Conservation (phyloP, 2,329 filamentous ascomycete species). For the Epichloe bromicola region DNA sequence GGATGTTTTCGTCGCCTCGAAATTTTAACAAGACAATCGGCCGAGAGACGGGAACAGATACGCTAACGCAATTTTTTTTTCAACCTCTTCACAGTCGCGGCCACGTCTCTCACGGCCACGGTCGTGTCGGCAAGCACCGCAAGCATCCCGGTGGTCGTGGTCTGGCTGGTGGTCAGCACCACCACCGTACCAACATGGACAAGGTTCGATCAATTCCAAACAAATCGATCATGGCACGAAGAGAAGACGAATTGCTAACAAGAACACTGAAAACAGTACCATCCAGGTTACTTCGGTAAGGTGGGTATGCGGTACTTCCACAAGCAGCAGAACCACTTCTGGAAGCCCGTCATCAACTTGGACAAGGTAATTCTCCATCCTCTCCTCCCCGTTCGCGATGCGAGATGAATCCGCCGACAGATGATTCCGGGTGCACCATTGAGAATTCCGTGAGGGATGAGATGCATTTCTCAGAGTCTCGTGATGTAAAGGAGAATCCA, state of each 20-base stretch:
- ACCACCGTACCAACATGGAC: constrained; percentile 51
- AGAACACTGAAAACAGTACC: constrained; percentile 47
- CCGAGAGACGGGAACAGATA: background rate
- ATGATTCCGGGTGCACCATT: background rate
- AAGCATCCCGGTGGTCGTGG: constrained; percentile 77
- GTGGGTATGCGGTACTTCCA: constrained; percentile 95
- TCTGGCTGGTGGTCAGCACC: constrained; percentile 97
- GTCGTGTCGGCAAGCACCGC: constrained; percentile 97
- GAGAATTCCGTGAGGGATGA: background rate
- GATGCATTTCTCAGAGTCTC: background rate
- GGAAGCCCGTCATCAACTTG: constrained; percentile 97
- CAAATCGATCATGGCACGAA: background rate
- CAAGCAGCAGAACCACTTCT: constrained; percentile 89
- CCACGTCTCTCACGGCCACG: constrained; percentile 96
- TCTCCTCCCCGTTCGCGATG: constrained; percentile 1
- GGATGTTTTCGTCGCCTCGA: background rate
- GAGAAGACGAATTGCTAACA: constrained; percentile 14
- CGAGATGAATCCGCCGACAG: background rate
- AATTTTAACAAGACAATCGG: background rate
- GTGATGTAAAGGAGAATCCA: too few relatives aligned
- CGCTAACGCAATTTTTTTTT: background rate
- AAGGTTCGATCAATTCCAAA: constrained; percentile 50
- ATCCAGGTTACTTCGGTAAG: constrained; percentile 99
- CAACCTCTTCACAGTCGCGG: constrained; percentile 53
- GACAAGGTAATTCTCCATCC: constrained; percentile 60